Base-by-base conservation (phyloP, 2,329 filamentous ascomycete genomes). In the Ceratocystis ficicola region DNA sequence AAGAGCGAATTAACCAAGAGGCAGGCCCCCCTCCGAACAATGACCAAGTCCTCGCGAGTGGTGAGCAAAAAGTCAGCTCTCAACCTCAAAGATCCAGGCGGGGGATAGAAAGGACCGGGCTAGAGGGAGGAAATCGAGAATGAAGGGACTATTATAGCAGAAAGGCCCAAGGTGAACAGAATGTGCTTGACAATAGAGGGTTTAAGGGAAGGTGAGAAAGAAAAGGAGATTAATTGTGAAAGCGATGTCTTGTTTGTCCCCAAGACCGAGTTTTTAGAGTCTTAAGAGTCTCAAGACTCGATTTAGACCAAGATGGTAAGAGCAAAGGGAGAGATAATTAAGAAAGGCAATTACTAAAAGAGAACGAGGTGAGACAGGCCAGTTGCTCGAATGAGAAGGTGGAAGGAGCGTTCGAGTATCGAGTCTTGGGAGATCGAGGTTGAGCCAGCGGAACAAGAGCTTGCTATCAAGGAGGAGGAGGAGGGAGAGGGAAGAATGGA, bases 181-280 rank as follows among this genome's bases (percentile, higher is more conserved):
- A 67, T 67, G 65, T 17, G 55, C 20, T 62, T 30, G 50, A 62
- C 66, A 67, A 67, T 67, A 67, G 63, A 67, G 59, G 60, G 36
- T 64, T 44, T 15, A 55, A 67, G 65, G 62, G 61, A 62, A 46
- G 44, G 50, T 8, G 65, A 52, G 61, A 62, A 46, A n/a, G 50
- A 7, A 64, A 65, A 60, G 62, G 66, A 65, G 67, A 68, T 64
- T 57, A 28, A 8, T 32, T 57, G 52, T 30, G 22, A 57, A 30
- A 28, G 52, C 28, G 22, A 30, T 25, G 52, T 25, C 52, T 57
- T 28, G 22, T 57, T 59, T 59, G 60, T 32, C 52, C 25, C 52
- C 52, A 57, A 57, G 52, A 57, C 52, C 30, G 3, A 30, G 22
- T 57, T 25, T 57, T 28, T 15, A 41, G 12, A 41, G 36, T 41